phyloP scores from a whole-genome alignment of 2,329 filamentous ascomycete species.

The Sarocladiaceae sp. region DNA sequence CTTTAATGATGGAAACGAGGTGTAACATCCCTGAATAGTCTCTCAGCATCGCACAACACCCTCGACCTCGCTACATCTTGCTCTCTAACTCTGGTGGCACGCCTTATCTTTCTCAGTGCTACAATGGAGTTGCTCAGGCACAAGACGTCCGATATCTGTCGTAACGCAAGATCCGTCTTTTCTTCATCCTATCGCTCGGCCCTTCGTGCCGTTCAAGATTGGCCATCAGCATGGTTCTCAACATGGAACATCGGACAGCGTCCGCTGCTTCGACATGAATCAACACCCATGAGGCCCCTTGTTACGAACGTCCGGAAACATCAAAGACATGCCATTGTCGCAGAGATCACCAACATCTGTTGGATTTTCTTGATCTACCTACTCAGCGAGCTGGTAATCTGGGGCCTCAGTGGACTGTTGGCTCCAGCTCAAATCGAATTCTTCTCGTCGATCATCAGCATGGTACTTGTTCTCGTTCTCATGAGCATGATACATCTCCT shows the following conservation, averaged over 20 bases:
- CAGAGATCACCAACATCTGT: conserved; percentile 18
- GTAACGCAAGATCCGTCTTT: not conserved
- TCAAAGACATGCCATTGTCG: not conserved
- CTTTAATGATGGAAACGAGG: not conserved
- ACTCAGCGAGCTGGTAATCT: conserved; percentile 38
- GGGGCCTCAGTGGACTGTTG: conserved; percentile 32
- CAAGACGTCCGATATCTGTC: not conserved
- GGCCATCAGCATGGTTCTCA: not conserved
- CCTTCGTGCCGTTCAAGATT: not conserved
- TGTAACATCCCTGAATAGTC: conserved; percentile 1
- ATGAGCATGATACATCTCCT: conserved; percentile 23
- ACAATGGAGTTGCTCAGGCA: not conserved
- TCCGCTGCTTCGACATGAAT: not conserved
- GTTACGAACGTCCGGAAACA: not conserved
- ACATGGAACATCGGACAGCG: not conserved
- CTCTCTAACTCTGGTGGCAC: not conserved
- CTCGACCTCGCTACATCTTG: conserved; percentile 1
- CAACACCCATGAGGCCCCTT: not conserved
- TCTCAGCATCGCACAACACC: not conserved
- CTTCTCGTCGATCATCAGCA: conserved; percentile 41
- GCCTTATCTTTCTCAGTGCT: not conserved
- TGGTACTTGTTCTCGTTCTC: conserved; percentile 32
- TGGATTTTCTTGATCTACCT: conserved; percentile 31
- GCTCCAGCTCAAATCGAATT: conserved; percentile 30
- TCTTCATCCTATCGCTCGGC: not conserved